Evolutionary conservation across 2,329 filamentous ascomycete genomes (phyloP).

Genomic region (Gliomastix tumulicola): DNA sequence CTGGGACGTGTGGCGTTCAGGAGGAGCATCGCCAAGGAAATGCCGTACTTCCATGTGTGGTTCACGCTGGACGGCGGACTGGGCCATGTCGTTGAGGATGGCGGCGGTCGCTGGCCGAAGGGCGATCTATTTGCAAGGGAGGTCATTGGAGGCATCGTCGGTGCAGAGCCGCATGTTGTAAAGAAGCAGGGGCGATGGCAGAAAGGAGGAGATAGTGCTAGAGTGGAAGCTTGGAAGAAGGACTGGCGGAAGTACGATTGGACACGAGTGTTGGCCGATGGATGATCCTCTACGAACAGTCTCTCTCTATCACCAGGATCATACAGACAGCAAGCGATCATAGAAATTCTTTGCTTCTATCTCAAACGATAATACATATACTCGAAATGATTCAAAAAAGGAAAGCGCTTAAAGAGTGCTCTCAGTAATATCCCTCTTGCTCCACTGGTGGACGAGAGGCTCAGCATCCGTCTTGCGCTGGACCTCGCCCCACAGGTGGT

Average conservation of each 20-base stretch:
- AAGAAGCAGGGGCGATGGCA: conserved; percentile 88
- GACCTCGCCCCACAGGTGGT: conserved; percentile 55
- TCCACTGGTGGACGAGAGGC: conserved; percentile 24
- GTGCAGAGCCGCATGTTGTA: conserved; percentile 71
- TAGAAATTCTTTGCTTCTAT: too few relatives aligned
- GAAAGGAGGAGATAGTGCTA: conserved; percentile 56
- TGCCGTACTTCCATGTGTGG: conserved; percentile 98
- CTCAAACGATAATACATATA: too few relatives aligned
- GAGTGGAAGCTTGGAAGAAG: conserved; percentile 74
- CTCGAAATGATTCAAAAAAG: too few relatives aligned
- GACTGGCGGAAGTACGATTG: conserved; percentile 93
- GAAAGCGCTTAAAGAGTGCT: too few relatives aligned
- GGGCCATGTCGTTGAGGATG: conserved; percentile 87
- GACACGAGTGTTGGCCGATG: conserved; percentile 53
- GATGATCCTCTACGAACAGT: too few relatives aligned
- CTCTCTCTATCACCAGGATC: too few relatives aligned
- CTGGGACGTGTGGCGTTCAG: conserved; percentile 79
- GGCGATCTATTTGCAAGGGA: conserved; percentile 92
- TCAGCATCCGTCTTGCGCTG: conserved; percentile 34
- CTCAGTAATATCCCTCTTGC: too few relatives aligned
- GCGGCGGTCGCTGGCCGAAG: conserved; percentile 71
- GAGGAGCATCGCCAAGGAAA: conserved; percentile 79
- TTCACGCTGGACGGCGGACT: conserved; percentile 87
- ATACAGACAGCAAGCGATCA: too few relatives aligned
- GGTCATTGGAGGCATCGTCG: conserved; percentile 86